Conservation (phyloP, 2,329 filamentous ascomycete genomes). For the Cercospora sojina region DNA sequence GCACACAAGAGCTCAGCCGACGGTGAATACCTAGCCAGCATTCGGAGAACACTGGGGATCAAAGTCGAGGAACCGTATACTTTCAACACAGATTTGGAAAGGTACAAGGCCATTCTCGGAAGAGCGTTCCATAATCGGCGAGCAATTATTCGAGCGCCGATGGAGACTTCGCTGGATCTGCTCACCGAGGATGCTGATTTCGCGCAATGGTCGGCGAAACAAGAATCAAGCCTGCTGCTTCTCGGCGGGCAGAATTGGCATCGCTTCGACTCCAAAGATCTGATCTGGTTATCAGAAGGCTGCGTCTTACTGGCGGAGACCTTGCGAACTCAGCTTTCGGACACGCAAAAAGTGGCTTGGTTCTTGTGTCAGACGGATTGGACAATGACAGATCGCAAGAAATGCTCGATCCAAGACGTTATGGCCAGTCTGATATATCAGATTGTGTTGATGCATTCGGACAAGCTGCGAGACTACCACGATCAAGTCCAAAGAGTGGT, state of each 20-base stretch:
- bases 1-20: not conserved
- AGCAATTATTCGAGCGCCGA: not conserved
- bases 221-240: not conserved
- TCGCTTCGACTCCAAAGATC: not conserved
- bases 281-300: not conserved
- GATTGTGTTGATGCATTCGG: not conserved
- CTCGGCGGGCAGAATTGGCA: not conserved
- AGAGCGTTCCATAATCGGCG: not conserved
- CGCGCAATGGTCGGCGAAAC: not conserved
- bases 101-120: not conserved
- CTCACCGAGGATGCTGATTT: not conserved
- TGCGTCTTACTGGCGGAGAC: not conserved
- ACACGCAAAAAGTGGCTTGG: not conserved
- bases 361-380: not conserved
- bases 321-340: not conserved
- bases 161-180: not conserved
- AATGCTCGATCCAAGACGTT: not conserved
- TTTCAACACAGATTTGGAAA: not conserved
- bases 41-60: not conserved
- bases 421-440: not conserved
- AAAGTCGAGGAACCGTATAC: not conserved
- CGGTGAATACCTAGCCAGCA: not conserved
- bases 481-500: not conserved
- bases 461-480: not conserved
- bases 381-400: not conserved